Base-by-base conservation (phyloP, 495 filamentous ascomycete species). In the Daldinia bambusicola region DNA sequence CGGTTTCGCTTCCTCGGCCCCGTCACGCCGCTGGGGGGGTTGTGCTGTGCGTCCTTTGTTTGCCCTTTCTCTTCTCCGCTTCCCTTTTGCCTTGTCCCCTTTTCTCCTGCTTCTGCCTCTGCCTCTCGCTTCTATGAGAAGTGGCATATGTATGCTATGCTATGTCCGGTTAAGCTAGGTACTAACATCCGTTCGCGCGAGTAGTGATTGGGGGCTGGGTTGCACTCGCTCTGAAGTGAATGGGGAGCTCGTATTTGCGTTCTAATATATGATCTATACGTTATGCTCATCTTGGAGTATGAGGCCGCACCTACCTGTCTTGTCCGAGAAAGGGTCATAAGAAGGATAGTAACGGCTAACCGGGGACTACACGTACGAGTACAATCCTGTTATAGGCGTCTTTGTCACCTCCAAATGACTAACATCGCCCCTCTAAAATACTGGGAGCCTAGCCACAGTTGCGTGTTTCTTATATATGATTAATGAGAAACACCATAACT, bases 1-100 rank as follows among this genome's bases (percentile, higher is more conserved):
- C 77, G 80, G 55, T 88, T 86, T 74, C 82, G 83, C 56, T 81
- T 81, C 38, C 45, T 89, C 55, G 87, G 88, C 0, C 88, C 88
- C 1, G 79, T 88, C 0, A 90, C 88, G 30, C 88, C 88, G 16
- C 72, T 89, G 7, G 88, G 88, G 0, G 88, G 88, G 0, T 72
- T 87, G 66, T 89, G 83, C 53, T 74, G 70, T 73, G 30, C 43
- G 70, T 73, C 7, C 4, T 10, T n/a, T n/a, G n/a, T n/a, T n/a
- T n/a, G n/a, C n/a, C n/a, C n/a, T n/a, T n/a, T n/a, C n/a, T n/a
- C n/a, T n/a, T n/a, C n/a, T n/a, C n/a, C n/a, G n/a, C 50, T 9
- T 41, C 20, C 40, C n/a, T 45, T 13, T 40, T n/a, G 6, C 13
- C 14, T n/a, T 32, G 18, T 40, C 0, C 16, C 8, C 12, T 50